Base-by-base conservation (phyloP, 1,284 basidiomycete genomes). In the Cutaneotrichosporon arboriforme region DNA sequence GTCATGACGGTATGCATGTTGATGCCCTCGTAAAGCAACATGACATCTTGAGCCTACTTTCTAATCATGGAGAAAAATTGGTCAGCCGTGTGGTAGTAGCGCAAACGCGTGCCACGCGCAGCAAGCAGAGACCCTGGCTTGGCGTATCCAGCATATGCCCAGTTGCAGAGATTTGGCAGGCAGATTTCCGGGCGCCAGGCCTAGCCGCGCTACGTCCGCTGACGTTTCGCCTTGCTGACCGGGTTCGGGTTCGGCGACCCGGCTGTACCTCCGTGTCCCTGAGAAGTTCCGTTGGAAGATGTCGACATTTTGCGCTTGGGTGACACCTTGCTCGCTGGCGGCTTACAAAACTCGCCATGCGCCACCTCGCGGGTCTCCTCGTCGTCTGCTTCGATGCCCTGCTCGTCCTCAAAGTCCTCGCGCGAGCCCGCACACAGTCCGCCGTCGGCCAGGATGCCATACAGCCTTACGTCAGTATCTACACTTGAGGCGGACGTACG, bases 351-450 rank as follows among this genome's bases (percentile, higher is more conserved):
- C 48, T 74, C 68, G 12, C 74, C 67, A 7, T 59, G 18, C 42
- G 74, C 73, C 8, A 75, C 46, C 17, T 58, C 68, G 15, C 51
- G 53, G 2, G 66, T 61, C 20, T 69, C 69, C 7, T 68, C 66
- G 22, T 73, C 68, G 38, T 76, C 74, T 1, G 15, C 23, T 4
- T 59, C 62, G 42, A 76, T 61, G 2, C 70, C 72, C 49, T 68
- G 63, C n/a, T 66, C 64, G 39, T 74, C 74, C 45, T 74, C 65
- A 46, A 72, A 72, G 23, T 56, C 59, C 8, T 47, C 14, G 13
- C 54, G 55, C 50, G 31, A n/a, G 14, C 63, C 58, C 9, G 46
- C 35, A 12, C 66, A 48, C 15, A 60, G 49, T 0, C 64, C 64
- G 3, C 58, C 54, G 4, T 73, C 70, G 17, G 51, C 38, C 3